Percentiles rank a stretch among this genome's conserved stretches.
phyloP scores from a whole-genome alignment of 345 rosid genomes.

The Populus nigra region DNA sequence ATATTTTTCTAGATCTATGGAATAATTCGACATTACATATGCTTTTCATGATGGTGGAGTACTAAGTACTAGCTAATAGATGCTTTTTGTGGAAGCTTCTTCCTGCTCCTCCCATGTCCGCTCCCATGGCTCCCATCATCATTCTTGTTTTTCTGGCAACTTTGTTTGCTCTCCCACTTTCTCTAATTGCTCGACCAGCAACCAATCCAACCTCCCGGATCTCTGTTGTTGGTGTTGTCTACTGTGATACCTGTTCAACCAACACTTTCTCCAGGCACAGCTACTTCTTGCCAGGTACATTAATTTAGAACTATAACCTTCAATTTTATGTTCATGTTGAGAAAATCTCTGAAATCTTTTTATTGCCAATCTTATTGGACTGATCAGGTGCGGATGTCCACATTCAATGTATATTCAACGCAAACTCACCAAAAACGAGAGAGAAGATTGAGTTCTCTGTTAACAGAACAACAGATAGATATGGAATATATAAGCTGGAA shows the following conservation, averaged over 20 bases:
- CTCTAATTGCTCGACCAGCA: slow-evolving; percentile 16
- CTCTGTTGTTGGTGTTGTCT: slow-evolving; percentile 75
- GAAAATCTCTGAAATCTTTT: neutral
- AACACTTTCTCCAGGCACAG: slow-evolving; percentile 70
- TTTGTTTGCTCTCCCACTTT: slow-evolving; percentile 30
- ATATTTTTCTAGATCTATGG: slow-evolving; percentile 5
- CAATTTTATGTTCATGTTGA: neutral
- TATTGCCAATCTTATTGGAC: neutral
- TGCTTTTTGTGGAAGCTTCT: slow-evolving; percentile 38
- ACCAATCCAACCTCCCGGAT: slow-evolving; percentile 47
- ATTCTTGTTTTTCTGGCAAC: slow-evolving; percentile 38
- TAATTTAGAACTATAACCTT: neutral
- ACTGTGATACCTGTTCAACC: slow-evolving; percentile 64
- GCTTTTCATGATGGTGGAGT: slow-evolving; percentile 10
- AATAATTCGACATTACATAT: neutral
- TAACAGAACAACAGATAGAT: slow-evolving; percentile 62
- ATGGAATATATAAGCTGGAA: slow-evolving; percentile 69
- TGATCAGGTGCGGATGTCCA: slow-evolving; percentile 67
- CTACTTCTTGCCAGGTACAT: slow-evolving; percentile 83
- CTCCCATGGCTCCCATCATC: slow-evolving; percentile 46
- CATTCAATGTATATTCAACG: slow-evolving; percentile 68
- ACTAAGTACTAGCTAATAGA: neutral
- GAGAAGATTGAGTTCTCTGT: slow-evolving; percentile 71
- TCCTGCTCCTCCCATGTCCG: slow-evolving; percentile 29
- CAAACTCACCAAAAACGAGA: slow-evolving; percentile 55